Conservation (phyloP, 768 basidiomycete species). For the Mycena floridula region DNA sequence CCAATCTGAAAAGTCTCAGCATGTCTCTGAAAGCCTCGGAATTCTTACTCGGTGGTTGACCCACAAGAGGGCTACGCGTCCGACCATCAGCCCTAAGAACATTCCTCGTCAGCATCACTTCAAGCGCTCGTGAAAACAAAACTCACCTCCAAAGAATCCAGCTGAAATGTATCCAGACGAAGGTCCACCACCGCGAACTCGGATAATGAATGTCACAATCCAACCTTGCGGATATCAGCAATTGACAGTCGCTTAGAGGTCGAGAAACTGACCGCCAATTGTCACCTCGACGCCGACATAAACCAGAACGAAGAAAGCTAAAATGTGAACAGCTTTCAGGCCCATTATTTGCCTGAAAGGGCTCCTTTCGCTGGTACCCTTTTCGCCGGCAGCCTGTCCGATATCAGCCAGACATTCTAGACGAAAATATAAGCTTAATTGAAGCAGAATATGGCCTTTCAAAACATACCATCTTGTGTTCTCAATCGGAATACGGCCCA, state of each 20-base stretch:
- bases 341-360: slow-evolving; percentile 45
- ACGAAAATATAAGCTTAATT: background rate
- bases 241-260: background rate
- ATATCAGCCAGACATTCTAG: slow-evolving; percentile 49
- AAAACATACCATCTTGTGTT: slow-evolving; percentile 46
- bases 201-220: slow-evolving; percentile 34
- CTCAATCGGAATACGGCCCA: slow-evolving; percentile 42
- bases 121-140: background rate
- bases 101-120: background rate
- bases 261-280: slow-evolving; percentile 36
- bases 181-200: slow-evolving; percentile 30
- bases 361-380: slow-evolving; percentile 28
- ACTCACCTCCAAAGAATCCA: slow-evolving; percentile 29
- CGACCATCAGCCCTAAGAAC: slow-evolving; percentile 29
- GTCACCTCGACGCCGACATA: slow-evolving; percentile 70
- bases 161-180: slow-evolving; percentile 37
- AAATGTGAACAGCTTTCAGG: slow-evolving; percentile 48
- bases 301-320: slow-evolving; percentile 58
- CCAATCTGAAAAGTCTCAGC: slow-evolving; percentile 22
- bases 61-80: slow-evolving; percentile 31
- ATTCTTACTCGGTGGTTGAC: slow-evolving; percentile 26
- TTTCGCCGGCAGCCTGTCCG: slow-evolving; percentile 40
- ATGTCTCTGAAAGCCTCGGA: background rate
- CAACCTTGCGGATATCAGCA: slow-evolving; percentile 20
- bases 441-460: background rate